Conservation (phyloP, 2,329 filamentous ascomycete species). For the Didymella pinodella region DNA sequence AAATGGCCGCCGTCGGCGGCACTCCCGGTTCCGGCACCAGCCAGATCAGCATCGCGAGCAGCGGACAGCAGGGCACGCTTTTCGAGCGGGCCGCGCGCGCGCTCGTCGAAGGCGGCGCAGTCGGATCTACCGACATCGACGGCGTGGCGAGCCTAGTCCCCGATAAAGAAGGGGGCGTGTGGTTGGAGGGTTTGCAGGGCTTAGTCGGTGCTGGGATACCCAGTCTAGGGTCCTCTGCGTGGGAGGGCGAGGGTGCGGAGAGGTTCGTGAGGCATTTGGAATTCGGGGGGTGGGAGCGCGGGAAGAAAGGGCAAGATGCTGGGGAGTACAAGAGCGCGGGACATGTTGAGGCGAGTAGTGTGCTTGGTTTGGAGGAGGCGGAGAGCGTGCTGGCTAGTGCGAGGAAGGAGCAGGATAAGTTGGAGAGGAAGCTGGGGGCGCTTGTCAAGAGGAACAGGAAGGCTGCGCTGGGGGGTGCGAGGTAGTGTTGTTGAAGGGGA, state of each 20-base stretch:
- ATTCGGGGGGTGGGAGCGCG: slow-evolving; percentile 16
- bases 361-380: slow-evolving; percentile 47
- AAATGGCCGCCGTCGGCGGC: slow-evolving; percentile 49
- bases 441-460: slow-evolving; percentile 51
- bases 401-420: slow-evolving; percentile 47
- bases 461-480: slow-evolving; percentile 23
- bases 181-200: slow-evolving; percentile 47
- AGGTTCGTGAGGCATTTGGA: background rate
- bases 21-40: slow-evolving; percentile 43
- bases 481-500: background rate
- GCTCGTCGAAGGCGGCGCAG: slow-evolving; percentile 45
- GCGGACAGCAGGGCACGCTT: slow-evolving; percentile 16
- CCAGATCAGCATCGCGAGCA: slow-evolving; percentile 40
- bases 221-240: background rate
- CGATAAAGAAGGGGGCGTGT: slow-evolving; percentile 46
- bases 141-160: slow-evolving; percentile 47
- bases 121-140: slow-evolving; percentile 43
- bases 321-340: slow-evolving; percentile 9
- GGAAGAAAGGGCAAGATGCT: background rate
- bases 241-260: background rate
- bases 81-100: slow-evolving; percentile 47
- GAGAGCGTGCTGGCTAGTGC: slow-evolving; percentile 47
- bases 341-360: slow-evolving; percentile 14
- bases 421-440: slow-evolving; percentile 48
- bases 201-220: slow-evolving; percentile 41